phyloP scores from a whole-genome alignment of 140 eudicot genomes.

The Stevia rebaudiana region DNA sequence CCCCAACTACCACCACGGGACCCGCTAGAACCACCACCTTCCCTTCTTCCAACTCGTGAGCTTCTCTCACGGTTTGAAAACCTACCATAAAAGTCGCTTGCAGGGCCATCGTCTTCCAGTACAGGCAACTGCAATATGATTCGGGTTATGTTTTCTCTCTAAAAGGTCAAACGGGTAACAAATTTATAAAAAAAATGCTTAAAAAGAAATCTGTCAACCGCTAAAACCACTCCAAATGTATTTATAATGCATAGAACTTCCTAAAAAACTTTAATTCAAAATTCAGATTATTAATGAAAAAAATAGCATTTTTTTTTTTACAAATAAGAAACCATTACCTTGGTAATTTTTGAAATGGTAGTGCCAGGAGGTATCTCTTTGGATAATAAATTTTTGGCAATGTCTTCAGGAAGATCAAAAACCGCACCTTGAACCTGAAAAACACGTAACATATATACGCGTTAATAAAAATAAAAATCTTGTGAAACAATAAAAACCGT shows the following conservation, averaged over 20 bases:
- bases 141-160: background rate
- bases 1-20: conserved; percentile 47
- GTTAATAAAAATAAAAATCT: conserved; percentile 6
- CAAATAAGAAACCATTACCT: conserved; percentile 46
- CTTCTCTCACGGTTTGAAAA: conserved; percentile 52
- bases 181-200: background rate
- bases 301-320: background rate
- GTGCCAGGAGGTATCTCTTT: conserved; percentile 82
- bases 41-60: conserved; percentile 53
- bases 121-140: conserved; percentile 59
- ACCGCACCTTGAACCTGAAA: conserved; percentile 87
- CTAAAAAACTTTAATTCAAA: background rate
- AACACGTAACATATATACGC: background rate
- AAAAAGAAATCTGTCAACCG: background rate
- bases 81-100: conserved; percentile 73
- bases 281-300: background rate
- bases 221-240: background rate
- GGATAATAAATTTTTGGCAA: conserved; percentile 66
- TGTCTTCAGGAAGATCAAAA: conserved; percentile 90
- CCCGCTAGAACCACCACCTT: conserved; percentile 32
- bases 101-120: conserved; percentile 81
- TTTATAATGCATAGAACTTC: background rate
- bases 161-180: background rate
- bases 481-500: background rate
- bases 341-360: conserved; percentile 60